Evolutionary conservation across 306 rosid genomes (phyloP).

Genomic region (Hippophae rhamnoides): DNA sequence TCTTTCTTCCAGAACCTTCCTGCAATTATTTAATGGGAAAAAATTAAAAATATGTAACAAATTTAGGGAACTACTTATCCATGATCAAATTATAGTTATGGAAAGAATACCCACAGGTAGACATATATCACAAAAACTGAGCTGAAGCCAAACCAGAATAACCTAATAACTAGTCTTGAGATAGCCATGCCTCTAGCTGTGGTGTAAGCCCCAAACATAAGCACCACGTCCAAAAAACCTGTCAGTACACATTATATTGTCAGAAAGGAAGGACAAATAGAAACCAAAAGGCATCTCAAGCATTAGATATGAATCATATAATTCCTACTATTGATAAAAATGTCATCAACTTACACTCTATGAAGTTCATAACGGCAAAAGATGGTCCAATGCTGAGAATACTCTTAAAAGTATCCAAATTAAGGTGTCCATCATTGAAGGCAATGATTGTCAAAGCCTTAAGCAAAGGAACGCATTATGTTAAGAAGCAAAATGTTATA

Average conservation of each 20-base stretch:
- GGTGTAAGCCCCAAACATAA: constrained; percentile 87
- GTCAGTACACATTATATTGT: constrained; percentile 10
- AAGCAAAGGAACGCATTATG: constrained; percentile 17
- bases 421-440: constrained; percentile 41
- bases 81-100: constrained; percentile 4
- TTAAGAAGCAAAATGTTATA: constrained; percentile 9
- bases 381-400: constrained; percentile 87
- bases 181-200: constrained; percentile 98
- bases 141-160: constrained; percentile 83
- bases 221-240: constrained; percentile 80
- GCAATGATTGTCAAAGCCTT: constrained; percentile 86
- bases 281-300: background rate
- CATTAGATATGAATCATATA: constrained; percentile 4
- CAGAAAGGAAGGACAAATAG: constrained; percentile 8
- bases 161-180: constrained; percentile 84
- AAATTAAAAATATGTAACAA: constrained; percentile 1
- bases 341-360: constrained; percentile 48
- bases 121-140: constrained; percentile 62
- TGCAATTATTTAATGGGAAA: constrained; percentile 27
- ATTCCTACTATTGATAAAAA: constrained; percentile 14
- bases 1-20: constrained; percentile 93
- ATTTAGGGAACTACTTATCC: constrained; percentile 6
- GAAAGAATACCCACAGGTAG: constrained; percentile 56
- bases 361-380: constrained; percentile 75
- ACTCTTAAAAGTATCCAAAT: constrained; percentile 58